Evolutionary conservation across 1,284 basidiomycete genomes (phyloP).

Genomic region (Anthracocystis walkeri): DNA sequence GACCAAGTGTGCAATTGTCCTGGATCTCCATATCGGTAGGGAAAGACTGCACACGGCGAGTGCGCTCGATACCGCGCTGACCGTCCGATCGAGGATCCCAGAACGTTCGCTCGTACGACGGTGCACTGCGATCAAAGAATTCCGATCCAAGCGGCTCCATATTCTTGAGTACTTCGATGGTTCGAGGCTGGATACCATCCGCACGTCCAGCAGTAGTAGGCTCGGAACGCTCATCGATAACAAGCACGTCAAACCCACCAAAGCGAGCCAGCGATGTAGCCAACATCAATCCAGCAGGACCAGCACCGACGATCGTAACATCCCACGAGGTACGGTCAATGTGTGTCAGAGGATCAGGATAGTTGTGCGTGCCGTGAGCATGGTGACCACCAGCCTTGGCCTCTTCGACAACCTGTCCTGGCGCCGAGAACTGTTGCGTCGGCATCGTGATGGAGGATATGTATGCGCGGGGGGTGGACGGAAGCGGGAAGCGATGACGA

Average conservation of each 20-base stretch:
- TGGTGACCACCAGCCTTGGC: conserved; percentile 55
- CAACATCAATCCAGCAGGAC: conserved; percentile 67
- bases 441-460: conserved; percentile 16
- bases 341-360: conserved; percentile 54
- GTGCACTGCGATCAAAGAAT: conserved; percentile 60
- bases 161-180: conserved; percentile 76
- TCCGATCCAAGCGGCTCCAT: conserved; percentile 68
- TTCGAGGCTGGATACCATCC: conserved; percentile 70
- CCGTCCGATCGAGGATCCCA: conserved; percentile 69
- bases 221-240: conserved; percentile 69
- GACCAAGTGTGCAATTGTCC: conserved; percentile 70
- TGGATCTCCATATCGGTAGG: conserved; percentile 71
- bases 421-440: conserved; percentile 44
- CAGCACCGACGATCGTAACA: conserved; percentile 65
- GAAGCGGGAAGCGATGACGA: neutral
- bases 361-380: conserved; percentile 61
- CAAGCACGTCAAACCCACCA: conserved; percentile 63
- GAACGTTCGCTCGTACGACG: conserved; percentile 70
- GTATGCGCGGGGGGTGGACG: neutral
- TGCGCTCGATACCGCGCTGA: conserved; percentile 66
- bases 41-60: conserved; percentile 70
- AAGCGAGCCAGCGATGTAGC: conserved; percentile 62
- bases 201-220: conserved; percentile 70
- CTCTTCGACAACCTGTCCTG: conserved; percentile 53
- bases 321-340: conserved; percentile 60